Conservation (phyloP, 139 green algal genomes). For the Ettlia oleoabundans region DNA sequence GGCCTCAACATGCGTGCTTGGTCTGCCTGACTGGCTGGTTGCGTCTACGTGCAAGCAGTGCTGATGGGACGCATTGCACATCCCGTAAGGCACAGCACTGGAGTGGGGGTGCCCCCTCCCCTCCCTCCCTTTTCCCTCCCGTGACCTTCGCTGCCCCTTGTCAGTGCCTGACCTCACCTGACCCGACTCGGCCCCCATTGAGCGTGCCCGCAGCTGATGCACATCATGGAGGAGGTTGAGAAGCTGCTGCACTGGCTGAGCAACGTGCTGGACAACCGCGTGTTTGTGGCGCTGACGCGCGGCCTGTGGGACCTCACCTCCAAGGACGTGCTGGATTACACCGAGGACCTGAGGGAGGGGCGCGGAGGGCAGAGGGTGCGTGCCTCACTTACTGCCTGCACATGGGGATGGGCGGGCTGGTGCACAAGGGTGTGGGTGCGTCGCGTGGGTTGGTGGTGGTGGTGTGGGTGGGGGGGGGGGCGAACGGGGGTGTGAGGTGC, state of each 20-base stretch:
- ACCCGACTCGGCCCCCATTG: no score
- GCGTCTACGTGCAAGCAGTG: no score
- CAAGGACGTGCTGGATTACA: conserved; percentile 63
- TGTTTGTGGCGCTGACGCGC: conserved; percentile 61
- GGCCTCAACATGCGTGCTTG: background rate
- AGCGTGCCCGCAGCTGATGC: conserved; percentile 31
- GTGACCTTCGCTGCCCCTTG: no score
- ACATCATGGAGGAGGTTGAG: conserved; percentile 53
- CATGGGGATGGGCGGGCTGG: background rate
- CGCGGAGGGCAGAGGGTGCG: conserved; percentile 18
- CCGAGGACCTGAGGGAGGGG: conserved; percentile 58
- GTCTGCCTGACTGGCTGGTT: no score
- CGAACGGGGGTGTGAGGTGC: no score
- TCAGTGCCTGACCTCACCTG: no score
- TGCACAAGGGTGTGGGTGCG: no score
- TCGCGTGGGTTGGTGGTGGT: no score
- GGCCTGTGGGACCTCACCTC: conserved; percentile 68
- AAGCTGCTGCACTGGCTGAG: conserved; percentile 52
- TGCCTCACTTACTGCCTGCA: background rate
- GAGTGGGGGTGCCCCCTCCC: background rate
- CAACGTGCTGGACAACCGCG: conserved; percentile 53
- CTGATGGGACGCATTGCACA: no score
- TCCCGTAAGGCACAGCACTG: no score
- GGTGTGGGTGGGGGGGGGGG: no score
- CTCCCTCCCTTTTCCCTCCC: background rate